These are phyloP conservation scores for Eimeria sp. DNA, from an alignment of 169 alveolate species.

Conservation along the genomic window DNA sequence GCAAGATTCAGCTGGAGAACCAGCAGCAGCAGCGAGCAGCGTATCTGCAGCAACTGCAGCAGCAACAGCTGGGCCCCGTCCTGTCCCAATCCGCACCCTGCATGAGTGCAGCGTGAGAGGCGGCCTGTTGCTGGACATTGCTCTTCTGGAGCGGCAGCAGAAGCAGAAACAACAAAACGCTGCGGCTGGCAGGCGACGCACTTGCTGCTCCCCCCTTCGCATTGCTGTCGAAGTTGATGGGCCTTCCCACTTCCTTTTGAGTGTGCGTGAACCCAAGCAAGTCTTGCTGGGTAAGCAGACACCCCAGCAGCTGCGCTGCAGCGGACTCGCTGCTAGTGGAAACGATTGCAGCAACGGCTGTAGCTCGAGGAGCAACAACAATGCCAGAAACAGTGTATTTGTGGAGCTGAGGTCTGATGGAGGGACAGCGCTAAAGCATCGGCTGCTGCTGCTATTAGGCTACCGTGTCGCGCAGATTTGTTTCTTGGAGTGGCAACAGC, in stretches of 20 bases:
- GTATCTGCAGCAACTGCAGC: conserved; percentile 9
- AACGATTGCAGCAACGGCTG: conserved; percentile 11
- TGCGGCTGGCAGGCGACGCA: not conserved
- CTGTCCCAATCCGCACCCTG: not conserved
- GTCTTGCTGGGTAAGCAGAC: not conserved
- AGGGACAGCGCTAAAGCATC: conserved; percentile 62
- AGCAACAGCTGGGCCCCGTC: not conserved
- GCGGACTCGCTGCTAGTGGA: not conserved
- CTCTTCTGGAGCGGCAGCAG: conserved; percentile 42
- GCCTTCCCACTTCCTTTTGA: conserved; percentile 53
- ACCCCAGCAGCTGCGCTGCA: not conserved
- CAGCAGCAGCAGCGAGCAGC: not conserved
- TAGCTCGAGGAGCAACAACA: conserved; percentile 30
- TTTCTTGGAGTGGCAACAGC: conserved; percentile 51
- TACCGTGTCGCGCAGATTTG: conserved; percentile 11
- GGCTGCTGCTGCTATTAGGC: conserved; percentile 64
- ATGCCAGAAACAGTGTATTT: not conserved
- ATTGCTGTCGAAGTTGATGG: conserved; percentile 56
- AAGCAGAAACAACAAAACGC: not conserved
- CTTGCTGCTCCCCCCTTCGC: not conserved
- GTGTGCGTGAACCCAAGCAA: not conserved
- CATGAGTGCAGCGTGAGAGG: conserved; percentile 28
- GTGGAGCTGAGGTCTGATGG: conserved; percentile 34
- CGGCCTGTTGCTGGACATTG: conserved; percentile 39
- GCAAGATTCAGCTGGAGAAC: not conserved